Evolutionary conservation across 805 yeast species (phyloP), one percentile per base, ranked within the genome.

Genomic region (Zygosaccharomyces rouxii): DNA sequence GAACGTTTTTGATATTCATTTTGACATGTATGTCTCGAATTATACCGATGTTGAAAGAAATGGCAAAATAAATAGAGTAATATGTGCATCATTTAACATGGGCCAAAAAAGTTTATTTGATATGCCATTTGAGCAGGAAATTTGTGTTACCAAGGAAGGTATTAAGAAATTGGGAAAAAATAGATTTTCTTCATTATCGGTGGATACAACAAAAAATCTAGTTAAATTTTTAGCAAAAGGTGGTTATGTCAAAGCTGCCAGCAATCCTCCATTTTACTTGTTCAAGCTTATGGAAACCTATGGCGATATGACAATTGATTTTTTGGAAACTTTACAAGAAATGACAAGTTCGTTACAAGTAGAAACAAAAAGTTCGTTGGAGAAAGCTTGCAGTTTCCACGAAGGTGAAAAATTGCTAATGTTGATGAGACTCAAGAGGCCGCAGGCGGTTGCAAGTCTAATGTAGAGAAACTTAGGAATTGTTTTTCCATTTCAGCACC

Each of bases 101-200:
- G 47, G 49, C 13, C 33, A 42, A 18, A 19, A 29, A 13, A 38
- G 45, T 11, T 45, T 47, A 26, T 16, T 28, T 7, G 41, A 42
- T 14, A 46, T 29, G 13, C 47, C 45, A 7, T 45, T 51, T 23
- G 19, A 31, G 19, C 51, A 51, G 18, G 54, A 51, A 39, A 31
- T 51, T 10, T 51, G 54, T 30, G 51, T 48, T 39, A 51, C 49
- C 35, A 51, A 51, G 28, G 47, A 29, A 16, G 54, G 54, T 2
- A n/a, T 51, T 3, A 33, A 45, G 26, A 45, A 44, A 31, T 38
- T 51, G 25, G 51, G 49, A 5, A 41, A 38, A 30, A 51, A 45
- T 30, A 35, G 47, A 10, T 42, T 51, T 29, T 44, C 54, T 2
- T 29, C 42, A 37, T 22, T 51, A 19, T 47, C 54, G 7, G 19